Base-by-base conservation (phyloP, 2,329 filamentous ascomycete genomes). In the Chrysoporthe deuterocubensis region DNA sequence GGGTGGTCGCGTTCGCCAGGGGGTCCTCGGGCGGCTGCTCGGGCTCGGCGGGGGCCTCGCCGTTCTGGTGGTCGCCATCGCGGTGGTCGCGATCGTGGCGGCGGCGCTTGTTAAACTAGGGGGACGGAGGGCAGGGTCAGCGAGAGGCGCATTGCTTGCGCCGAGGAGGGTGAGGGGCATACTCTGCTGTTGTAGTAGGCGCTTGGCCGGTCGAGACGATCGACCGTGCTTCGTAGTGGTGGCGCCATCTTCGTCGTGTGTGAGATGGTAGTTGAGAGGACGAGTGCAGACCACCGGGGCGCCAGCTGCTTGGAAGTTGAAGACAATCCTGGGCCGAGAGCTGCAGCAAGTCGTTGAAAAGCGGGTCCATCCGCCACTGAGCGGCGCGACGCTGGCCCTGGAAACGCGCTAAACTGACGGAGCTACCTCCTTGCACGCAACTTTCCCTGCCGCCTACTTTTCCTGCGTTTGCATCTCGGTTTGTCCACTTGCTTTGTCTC, bases 201-300 rank as follows among this genome's bases (percentile, higher is more conserved):
- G 78, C 95, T 98, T 21, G 96, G 95, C 80, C 90, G 92, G 81
- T 99, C 96, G 71, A 99, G 88, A 70, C 96, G 87, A 62, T 98
- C 95, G 71, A 98, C 92, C 7, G 96, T 98, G 78, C 85, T 89
- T 76, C 87, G 82, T 70, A 81, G 76, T 56, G 77, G 78, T 67
- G 79, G 76, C 69, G 79, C 78, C 86, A 88, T 87, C 16, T 68
- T 74, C 43, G 43, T 37, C 32, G 6, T 74, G 72, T 43, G 40
- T 62, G 58, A 62, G 58, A 14, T 52, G 70, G n/a, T 64, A 43
- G 57, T 26, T 65, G 37, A 32, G 34, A 21, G 21, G 32, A n/a
- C 44, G 58, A 40, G 56, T 40, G n/a, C 5, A 43, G 42, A 5
- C n/a, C 8, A 43, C 14, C 44, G 42, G n/a, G 44, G 32, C 18